Evolutionary conservation across 2,329 filamentous ascomycete genomes (phyloP), one percentile per base, ranked within the genome.

Genomic region (Penicillium italicum): DNA sequence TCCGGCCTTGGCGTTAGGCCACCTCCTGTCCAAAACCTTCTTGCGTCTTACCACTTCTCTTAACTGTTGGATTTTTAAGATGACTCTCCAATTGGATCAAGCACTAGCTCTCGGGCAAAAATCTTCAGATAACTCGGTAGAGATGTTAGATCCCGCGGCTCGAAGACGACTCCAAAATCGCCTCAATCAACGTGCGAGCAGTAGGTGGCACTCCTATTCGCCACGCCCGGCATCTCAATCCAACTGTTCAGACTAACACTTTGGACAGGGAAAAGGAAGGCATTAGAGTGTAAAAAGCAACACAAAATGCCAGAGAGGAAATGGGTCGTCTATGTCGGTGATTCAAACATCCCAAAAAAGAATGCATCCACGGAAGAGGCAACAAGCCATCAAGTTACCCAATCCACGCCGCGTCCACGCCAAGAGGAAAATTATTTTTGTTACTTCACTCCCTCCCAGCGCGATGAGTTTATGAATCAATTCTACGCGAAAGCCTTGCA

Each of bases 181-280:
- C 16, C 53, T 65, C 42, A 65, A 64, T 41, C 62, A 65, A 51
- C 62, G 59, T 12, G 60, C 63, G 4, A 64, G 63, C 20, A 62
- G 62, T 65, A 45, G 42, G 63, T 55, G 49, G 38, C 16, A 7
- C 11, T 12, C 30, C 24, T 12, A 37, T 20, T 47, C 30, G 36
- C 41, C 48, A 58, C 26, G 7, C 22, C 7, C 16, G 14, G 6
- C 24, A 26, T n/a, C 34, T 18, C 37, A 34, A 53, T n/a, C 9
- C 22, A 8, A 34, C 4, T 26, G 4, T 30, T 9, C 14, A 34
- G 2, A 43, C 45, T 54, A 24, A 50, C 20, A 3, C 10, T 12
- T 2, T 14, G 16, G 4, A 22, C 3, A 64, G 62, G 62, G 7
- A 46, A 52, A n/a, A 62, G 59, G 53, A 56, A 50, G n/a, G 61